Conservation (phyloP, 306 rosid genomes). For the Trichosanthes cucumerina region DNA sequence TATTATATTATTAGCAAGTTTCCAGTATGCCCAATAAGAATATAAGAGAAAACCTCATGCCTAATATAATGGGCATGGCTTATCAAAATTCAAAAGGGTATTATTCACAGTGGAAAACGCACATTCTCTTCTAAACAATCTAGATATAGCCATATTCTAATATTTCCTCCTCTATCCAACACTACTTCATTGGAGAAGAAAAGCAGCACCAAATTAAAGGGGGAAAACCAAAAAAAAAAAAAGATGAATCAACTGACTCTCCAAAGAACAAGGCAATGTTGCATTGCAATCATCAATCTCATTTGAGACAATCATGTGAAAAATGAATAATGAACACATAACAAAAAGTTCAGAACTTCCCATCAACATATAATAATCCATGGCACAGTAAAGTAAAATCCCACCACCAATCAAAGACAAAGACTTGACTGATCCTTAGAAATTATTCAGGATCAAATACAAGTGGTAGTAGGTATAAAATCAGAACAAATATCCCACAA, state of each 20-base stretch:
- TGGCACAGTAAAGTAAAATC: background rate
- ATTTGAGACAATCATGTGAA: background rate
- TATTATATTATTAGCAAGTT: background rate
- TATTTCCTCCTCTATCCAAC: background rate
- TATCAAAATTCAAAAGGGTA: background rate
- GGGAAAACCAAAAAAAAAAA: background rate
- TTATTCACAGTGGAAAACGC: background rate
- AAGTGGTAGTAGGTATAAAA: background rate
- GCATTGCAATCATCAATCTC: background rate
- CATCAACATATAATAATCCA: slow-evolving; percentile 1
- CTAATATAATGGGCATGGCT: background rate
- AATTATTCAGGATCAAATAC: background rate
- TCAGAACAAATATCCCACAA: background rate
- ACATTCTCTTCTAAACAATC: slow-evolving; percentile 1
- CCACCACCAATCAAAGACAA: background rate
- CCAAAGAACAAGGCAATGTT: background rate
- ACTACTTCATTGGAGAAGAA: background rate
- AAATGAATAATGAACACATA: background rate
- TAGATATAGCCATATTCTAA: background rate
- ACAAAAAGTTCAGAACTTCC: background rate
- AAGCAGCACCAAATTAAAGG: background rate
- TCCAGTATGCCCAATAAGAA: background rate
- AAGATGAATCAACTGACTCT: background rate
- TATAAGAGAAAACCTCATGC: background rate
- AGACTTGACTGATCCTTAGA: background rate